Evolutionary conservation across 2,329 filamentous ascomycete species (phyloP), one percentile per base, ranked within the genome.

Genomic region (Pseudogymnoascus sp.): DNA sequence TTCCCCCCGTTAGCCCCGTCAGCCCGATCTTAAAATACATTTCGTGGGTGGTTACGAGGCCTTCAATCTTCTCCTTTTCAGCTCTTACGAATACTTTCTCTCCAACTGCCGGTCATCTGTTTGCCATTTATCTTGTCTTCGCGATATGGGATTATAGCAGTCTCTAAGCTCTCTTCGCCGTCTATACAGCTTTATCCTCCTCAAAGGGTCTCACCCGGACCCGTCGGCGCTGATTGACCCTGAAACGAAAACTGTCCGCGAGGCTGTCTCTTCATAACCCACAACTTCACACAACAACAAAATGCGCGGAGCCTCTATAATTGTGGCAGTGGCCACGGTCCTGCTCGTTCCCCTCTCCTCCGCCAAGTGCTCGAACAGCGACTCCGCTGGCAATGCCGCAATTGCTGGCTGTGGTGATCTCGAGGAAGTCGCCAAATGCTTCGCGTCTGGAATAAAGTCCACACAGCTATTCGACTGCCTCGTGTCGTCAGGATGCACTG

Each of bases 11-110:
- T 52, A 52, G 45, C 45, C 49, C 16, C 28, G 28, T 55, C 49
- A 55, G 49, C 49, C 5, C 28, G 45, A 30, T 55, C 45, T 33
- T 55, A 55, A 55, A 55, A 55, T 55, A 55, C 45, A 55, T 55
- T 55, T 16, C 19, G 19, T 19, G 19, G 19, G 45, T 55, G 28
- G 45, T 33, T 55, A 55, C 45, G 45, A 55, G 25, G 16, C 12
- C 45, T 14, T n/a, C n/a, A 55, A 19, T 55, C 49, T 19, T 33
- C 49, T 55, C 49, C 49, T 55, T 55, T 55, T 33, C 25, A 55
- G 49, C 49, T 12, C n/a, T 33, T 33, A 9, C 28, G 1, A 5
- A 19, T 55, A 55, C n/a, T 14, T 33, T 30, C 49, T 28, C 42
- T 16, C 45, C 4, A 30, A 28, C 45, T 52, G 42, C 42, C 42